Percentiles rank a stretch among this genome's conserved stretches.
These are phyloP conservation scores for Jatropha podagrica DNA, from an alignment of 441 rosid genomes.

Conservation along the genomic window DNA sequence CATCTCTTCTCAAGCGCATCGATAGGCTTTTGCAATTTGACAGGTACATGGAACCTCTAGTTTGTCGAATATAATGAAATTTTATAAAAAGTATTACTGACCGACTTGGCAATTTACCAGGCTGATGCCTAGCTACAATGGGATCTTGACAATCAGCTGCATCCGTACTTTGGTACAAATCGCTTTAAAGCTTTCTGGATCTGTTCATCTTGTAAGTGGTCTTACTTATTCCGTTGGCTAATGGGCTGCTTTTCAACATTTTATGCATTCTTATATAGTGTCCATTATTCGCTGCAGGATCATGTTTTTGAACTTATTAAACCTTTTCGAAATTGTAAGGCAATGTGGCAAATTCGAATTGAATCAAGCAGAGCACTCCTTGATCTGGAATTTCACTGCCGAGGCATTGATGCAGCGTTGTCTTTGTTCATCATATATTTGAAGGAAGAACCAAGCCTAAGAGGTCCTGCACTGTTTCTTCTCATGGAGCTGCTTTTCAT, in stretches of 20 bases:
- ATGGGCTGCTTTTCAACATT: conserved; percentile 13
- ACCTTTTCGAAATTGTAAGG: conserved; percentile 65
- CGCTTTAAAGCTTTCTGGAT: conserved; percentile 83
- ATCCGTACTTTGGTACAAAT: conserved; percentile 82
- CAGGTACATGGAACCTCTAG: conserved; percentile 50
- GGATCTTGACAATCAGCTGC: conserved; percentile 92
- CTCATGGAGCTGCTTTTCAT: not conserved
- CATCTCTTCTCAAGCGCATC: conserved; percentile 96
- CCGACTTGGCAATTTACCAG: conserved; percentile 40
- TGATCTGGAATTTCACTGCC: conserved; percentile 81
- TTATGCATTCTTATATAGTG: conserved; percentile 19
- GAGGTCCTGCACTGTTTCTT: conserved; percentile 56
- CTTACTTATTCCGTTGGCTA: not conserved
- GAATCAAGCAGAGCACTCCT: conserved; percentile 95
- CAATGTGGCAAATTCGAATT: conserved; percentile 71
- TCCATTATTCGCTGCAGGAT: conserved; percentile 54
- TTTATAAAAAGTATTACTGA: conserved; percentile 15
- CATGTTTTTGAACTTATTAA: conserved; percentile 69
- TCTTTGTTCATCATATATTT: conserved; percentile 63
- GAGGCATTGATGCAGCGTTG: conserved; percentile 81
- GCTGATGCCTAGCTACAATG: conserved; percentile 97
- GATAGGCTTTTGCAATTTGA: conserved; percentile 95
- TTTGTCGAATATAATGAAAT: conserved; percentile 19
- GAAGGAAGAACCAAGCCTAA: conserved; percentile 76
- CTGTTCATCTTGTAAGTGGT: conserved; percentile 70